Percentiles rank a stretch among this genome's conserved stretches.
phyloP scores from a whole-genome alignment of 352 stramenopile species.

The Phytophthora fragariaefolia region DNA sequence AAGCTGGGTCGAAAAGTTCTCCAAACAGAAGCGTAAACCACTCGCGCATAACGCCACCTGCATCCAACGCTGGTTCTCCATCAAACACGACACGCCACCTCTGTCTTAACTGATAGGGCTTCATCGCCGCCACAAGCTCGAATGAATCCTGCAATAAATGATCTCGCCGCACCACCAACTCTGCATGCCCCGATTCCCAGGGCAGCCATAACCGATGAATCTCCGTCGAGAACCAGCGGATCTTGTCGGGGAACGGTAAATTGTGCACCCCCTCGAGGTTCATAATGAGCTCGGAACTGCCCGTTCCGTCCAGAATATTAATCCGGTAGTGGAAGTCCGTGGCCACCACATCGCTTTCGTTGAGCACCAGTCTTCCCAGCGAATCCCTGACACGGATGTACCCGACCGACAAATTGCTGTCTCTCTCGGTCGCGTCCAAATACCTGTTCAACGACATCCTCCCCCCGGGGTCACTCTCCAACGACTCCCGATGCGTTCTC shows the following conservation, averaged over 20 bases:
- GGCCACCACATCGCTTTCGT: conserved; percentile 80
- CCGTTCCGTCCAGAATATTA: conserved; percentile 75
- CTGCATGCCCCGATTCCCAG: conserved; percentile 82
- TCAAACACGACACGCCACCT: conserved; percentile 88
- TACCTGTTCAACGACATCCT: conserved; percentile 51
- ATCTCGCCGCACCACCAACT: conserved; percentile 79
- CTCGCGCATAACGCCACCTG: conserved; percentile 89
- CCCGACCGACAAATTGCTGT: conserved; percentile 71
- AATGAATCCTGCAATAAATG: conserved; percentile 90
- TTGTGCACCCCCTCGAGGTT: conserved; percentile 85
- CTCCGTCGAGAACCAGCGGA: conserved; percentile 86
- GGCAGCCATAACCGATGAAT: conserved; percentile 83
- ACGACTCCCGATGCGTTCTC: conserved; percentile 46
- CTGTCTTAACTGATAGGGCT: conserved; percentile 83
- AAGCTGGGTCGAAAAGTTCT: conserved; percentile 81
- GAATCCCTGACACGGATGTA: conserved; percentile 86
- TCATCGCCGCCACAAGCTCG: conserved; percentile 78
- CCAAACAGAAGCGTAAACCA: conserved; percentile 90
- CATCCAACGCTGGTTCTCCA: conserved; percentile 86
- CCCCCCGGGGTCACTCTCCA: conserved; percentile 56
- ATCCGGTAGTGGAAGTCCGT: conserved; percentile 86
- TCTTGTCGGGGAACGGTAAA: conserved; percentile 78
- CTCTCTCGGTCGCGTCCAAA: conserved; percentile 58
- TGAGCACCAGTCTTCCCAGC: conserved; percentile 70
- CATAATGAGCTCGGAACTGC: conserved; percentile 84